Evolutionary conservation across 768 basidiomycete species (phyloP).

Genomic region (Serpula lacrymans): DNA sequence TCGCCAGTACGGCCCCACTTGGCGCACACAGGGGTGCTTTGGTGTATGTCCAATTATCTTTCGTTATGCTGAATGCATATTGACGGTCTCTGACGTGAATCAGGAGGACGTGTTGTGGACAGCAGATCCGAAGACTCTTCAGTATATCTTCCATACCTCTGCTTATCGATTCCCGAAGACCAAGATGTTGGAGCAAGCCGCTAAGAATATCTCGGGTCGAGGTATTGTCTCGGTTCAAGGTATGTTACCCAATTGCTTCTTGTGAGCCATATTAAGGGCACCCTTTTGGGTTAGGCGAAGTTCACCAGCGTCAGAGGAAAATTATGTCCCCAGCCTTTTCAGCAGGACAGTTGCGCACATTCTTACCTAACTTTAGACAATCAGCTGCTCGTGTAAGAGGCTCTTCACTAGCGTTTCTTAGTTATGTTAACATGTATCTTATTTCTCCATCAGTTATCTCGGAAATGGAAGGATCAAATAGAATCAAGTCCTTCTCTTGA

Average conservation of each 20-base stretch:
- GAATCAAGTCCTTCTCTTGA: conserved; percentile 4
- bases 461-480: conserved; percentile 20
- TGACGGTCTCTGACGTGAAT: neutral
- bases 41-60: conserved; percentile 7
- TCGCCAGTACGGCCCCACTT: conserved; percentile 23
- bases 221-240: conserved; percentile 17
- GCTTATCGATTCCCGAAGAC: conserved; percentile 24
- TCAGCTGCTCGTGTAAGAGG: conserved; percentile 15
- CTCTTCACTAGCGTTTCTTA: too few species aligned
- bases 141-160: conserved; percentile 25
- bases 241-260: conserved; percentile 1
- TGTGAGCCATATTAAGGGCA: neutral
- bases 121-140: conserved; percentile 24
- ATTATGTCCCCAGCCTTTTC: conserved; percentile 27
- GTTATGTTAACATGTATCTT: conserved; percentile 3
- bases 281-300: conserved; percentile 8
- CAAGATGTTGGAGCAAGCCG: conserved; percentile 5
- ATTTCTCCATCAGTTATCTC: conserved; percentile 13
- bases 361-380: conserved; percentile 21
- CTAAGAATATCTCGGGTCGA: conserved; percentile 18
- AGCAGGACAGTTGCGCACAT: conserved; percentile 19
- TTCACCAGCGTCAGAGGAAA: conserved; percentile 27
- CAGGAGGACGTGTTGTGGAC: conserved; percentile 27
- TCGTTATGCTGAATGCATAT: neutral
- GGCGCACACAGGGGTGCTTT: conserved; percentile 10